Evolutionary conservation across 331 rosid genomes (phyloP).

Genomic region (Acacia pycnantha): DNA sequence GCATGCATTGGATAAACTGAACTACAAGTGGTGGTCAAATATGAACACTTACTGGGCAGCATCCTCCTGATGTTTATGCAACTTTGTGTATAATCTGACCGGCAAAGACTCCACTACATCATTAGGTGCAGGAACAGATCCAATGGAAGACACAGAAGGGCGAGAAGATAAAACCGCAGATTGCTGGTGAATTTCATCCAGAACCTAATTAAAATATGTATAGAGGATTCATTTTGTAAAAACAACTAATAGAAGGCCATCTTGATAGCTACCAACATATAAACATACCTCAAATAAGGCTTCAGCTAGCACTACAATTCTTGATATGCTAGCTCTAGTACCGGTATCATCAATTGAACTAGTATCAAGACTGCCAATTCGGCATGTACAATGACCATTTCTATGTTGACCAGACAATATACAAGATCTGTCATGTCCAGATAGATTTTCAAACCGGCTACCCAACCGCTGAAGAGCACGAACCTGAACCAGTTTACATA

Average conservation of each 20-base stretch:
- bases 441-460: constrained; percentile 85
- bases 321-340: constrained; percentile 97
- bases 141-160: constrained; percentile 88
- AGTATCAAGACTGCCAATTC: constrained; percentile 48
- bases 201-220: constrained; percentile 88
- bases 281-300: constrained; percentile 89
- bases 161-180: constrained; percentile 89
- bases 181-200: constrained; percentile 99
- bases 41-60: constrained; percentile 75
- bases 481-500: constrained; percentile 58
- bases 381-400: constrained; percentile 89
- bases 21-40: background rate
- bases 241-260: constrained; percentile 29
- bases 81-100: constrained; percentile 67
- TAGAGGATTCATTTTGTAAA: constrained; percentile 57
- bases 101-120: constrained; percentile 97
- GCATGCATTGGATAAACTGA: background rate
- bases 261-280: constrained; percentile 24
- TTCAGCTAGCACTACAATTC: constrained; percentile 97
- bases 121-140: constrained; percentile 91
- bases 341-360: constrained; percentile 62
- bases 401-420: constrained; percentile 90
- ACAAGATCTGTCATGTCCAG: constrained; percentile 96
- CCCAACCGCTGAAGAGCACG: constrained; percentile 99
- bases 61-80: constrained; percentile 81